A percentile compares a stretch with the other conserved stretches of the same genome.
Evolutionary conservation across 306 rosid species (phyloP).

Genomic region (Citrullus colocynthis): DNA sequence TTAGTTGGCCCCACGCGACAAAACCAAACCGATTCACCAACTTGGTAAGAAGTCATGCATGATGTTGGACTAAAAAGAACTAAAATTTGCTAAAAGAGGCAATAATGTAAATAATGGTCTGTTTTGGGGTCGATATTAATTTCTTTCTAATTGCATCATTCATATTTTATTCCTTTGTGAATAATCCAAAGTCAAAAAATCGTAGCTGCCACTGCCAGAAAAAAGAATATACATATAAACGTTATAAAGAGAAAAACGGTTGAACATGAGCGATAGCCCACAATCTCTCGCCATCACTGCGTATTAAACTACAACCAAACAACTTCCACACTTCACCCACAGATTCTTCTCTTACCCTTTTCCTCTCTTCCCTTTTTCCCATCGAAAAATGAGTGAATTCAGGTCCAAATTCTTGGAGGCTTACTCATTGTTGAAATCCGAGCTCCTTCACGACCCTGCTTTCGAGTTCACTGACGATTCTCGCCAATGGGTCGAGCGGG

Average conservation of each 20-base stretch:
- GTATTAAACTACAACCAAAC: not conserved
- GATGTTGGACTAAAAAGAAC: too few relatives aligned
- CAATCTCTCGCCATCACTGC: not conserved
- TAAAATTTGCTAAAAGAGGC: not conserved
- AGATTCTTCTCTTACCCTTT: not conserved
- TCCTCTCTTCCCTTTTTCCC: not conserved
- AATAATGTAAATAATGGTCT: not conserved
- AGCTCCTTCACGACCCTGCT: slow-evolving; percentile 35
- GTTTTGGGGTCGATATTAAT: not conserved
- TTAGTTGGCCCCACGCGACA: too few relatives aligned
- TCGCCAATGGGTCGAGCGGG: slow-evolving; percentile 37
- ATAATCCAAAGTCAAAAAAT: not conserved
- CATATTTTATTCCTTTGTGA: not conserved
- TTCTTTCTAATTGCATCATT: not conserved
- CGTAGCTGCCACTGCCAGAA: not conserved
- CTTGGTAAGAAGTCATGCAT: too few relatives aligned
- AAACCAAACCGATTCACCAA: too few relatives aligned
- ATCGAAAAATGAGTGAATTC: slow-evolving; percentile 16
- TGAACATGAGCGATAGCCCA: not conserved
- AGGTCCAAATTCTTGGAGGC: slow-evolving; percentile 31
- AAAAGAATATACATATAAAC: not conserved
- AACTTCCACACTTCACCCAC: not conserved
- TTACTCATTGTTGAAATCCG: slow-evolving; percentile 32
- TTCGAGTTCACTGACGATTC: slow-evolving; percentile 36
- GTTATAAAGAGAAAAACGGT: not conserved